These are phyloP conservation scores for Drechslerella stenobrocha DNA, from an alignment of 2,329 filamentous ascomycete genomes.

Conservation along the genomic window DNA sequence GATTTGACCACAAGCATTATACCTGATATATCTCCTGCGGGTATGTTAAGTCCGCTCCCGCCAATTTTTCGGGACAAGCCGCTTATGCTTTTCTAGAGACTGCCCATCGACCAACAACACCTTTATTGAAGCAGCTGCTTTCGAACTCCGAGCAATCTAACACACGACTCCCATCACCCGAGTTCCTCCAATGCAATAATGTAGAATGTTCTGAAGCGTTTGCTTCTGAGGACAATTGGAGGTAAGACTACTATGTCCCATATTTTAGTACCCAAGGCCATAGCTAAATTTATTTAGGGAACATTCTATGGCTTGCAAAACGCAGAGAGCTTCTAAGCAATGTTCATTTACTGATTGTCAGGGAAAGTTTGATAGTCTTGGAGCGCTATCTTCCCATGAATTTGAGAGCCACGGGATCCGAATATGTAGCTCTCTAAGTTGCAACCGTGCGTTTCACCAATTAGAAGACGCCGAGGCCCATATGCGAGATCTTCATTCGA, in stretches of 20 bases:
- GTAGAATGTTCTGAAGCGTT: constrained; percentile 34
- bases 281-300: constrained; percentile 18
- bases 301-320: constrained; percentile 34
- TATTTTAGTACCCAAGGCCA: neutral
- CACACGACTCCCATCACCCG: constrained; percentile 24
- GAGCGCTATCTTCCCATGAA: constrained; percentile 39
- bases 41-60: too few relatives aligned
- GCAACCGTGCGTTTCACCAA: constrained; percentile 46
- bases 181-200: constrained; percentile 46
- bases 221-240: constrained; percentile 43
- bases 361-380: constrained; percentile 31
- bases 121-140: constrained; percentile 6
- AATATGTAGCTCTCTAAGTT: constrained; percentile 46
- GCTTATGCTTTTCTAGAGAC: too few relatives aligned
- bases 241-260: constrained; percentile 8
- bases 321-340: constrained; percentile 22
- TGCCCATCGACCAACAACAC: neutral
- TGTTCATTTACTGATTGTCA: constrained; percentile 47
- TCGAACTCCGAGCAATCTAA: neutral
- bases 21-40: constrained; percentile 13
- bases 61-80: too few relatives aligned
- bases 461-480: constrained; percentile 41
- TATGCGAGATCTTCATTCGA: constrained; percentile 45
- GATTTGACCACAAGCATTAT: constrained; percentile 17
- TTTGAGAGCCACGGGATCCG: constrained; percentile 45